Percentiles rank a stretch among this genome's conserved stretches.
Conservation (phyloP, 768 basidiomycete species). For the Plicaturopsis crispa region DNA sequence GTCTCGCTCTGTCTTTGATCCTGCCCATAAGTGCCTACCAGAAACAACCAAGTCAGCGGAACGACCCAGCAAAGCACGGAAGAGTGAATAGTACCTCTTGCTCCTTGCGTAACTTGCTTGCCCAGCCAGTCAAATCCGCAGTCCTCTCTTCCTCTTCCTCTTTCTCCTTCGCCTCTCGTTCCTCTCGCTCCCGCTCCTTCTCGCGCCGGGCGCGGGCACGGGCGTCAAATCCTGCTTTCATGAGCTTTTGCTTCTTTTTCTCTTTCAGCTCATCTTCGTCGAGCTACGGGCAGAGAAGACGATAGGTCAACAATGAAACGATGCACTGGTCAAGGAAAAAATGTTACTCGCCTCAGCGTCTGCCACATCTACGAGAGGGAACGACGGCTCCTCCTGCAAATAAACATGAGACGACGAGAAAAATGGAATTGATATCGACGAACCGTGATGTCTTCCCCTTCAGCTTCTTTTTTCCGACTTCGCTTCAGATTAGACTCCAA, state of each 20-base stretch:
- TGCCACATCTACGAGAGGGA: conserved; percentile 86
- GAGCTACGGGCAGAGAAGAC: conserved; percentile 34
- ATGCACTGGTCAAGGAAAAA: neutral
- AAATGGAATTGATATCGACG: conserved; percentile 9
- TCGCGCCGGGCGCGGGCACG: conserved; percentile 78
- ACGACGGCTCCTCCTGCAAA: conserved; percentile 70
- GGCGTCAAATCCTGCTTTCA: conserved; percentile 93
- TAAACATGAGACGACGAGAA: conserved; percentile 2
- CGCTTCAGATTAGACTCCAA: conserved; percentile 74
- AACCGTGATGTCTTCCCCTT: conserved; percentile 54
- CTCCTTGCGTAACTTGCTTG: conserved; percentile 59
- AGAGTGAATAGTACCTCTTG: conserved; percentile 54
- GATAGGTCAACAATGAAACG: neutral
- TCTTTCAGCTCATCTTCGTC: conserved; percentile 91
- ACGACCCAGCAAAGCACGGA: neutral
- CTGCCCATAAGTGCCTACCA: conserved; percentile 66
- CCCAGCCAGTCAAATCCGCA: conserved; percentile 68
- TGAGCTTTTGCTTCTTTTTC: conserved; percentile 85
- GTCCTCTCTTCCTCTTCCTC: conserved; percentile 75
- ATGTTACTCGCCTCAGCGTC: conserved; percentile 69
- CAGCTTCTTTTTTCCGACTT: conserved; percentile 74
- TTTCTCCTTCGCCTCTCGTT: conserved; percentile 48
- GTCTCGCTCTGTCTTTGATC: conserved; percentile 77
- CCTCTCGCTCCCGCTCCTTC: conserved; percentile 79
- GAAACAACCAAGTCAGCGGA: neutral